Base-by-base conservation (phyloP, 306 rosid species). In the Sesbania bispinosa region DNA sequence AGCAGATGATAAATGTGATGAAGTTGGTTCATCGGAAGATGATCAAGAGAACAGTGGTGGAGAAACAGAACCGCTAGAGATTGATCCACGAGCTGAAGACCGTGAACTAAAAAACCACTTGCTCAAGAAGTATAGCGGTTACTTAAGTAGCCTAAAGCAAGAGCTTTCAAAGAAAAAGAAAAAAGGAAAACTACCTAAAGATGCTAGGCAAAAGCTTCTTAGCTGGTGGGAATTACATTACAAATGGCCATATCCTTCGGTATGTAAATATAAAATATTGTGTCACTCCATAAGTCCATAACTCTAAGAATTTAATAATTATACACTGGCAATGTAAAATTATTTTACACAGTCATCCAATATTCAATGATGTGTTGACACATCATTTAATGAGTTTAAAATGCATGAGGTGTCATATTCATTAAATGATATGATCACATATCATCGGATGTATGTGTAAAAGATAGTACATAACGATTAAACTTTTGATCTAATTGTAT, bases 221-320 rank as follows among this genome's bases (percentile, higher is more conserved):
- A 89, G 75, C 43, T 95, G 97, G 99, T 95, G 99, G 99, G 99
- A 95, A 62, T 80, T 91, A 7, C 99, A 95, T 78, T 95, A 91
- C 85, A 95, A 91, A 77, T 95, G 99, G 99, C 99, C 99, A 2
- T 95, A 95, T 73, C 99, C 99, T 73, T 95, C 97, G 60, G 99
- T 94, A 86, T 29, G 77, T 74, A 20, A 13, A 13, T 5, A 0
- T n/a, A n/a, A n/a, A n/a, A n/a, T n/a, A n/a, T n/a, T n/a, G n/a
- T n/a, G n/a, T n/a, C n/a, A n/a, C n/a, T n/a, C n/a, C n/a, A n/a
- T n/a, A n/a, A n/a, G n/a, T n/a, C n/a, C n/a, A n/a, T n/a, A n/a
- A n/a, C n/a, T n/a, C n/a, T n/a, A n/a, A n/a, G n/a, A n/a, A n/a
- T n/a, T n/a, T n/a, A n/a, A n/a, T n/a, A n/a, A n/a, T n/a, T n/a